Base-by-base conservation (phyloP, 768 basidiomycete species). In the Floccularia luteovirens region DNA sequence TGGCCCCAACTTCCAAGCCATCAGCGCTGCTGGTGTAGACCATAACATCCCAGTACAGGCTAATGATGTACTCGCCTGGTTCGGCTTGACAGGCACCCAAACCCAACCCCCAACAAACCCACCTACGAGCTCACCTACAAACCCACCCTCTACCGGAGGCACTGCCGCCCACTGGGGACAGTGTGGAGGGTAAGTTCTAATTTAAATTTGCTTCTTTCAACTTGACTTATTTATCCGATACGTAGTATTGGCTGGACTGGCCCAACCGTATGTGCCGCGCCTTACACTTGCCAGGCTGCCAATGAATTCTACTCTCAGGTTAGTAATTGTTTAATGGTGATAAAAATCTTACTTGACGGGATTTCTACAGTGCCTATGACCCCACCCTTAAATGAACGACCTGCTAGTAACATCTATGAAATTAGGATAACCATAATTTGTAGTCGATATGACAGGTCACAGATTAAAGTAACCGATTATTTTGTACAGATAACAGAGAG, bases 1-100 rank as follows among this genome's bases (percentile, higher is more conserved):
- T 48, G 75, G 75, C 8, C 60, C 70, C 31, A 58, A 64, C 43
- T 62, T 75, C 50, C 67, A 71, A 47, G 73, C 66, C n/a, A 71
- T 72, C 46, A 60, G 61, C 40, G 74, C 70, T 5, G 53, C 58
- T 38, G 63, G 63, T 13, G 66, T 74, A 16, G 68, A 66, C 33
- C 75, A 77, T 55, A 70, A 70, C 38, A 67, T 75, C n/a, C 72
- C 70, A 8, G 60, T 65, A 11, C 71, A 70, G 43, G 72, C 61
- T 41, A 60, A 58, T 35, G 63, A 72, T 36, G 69, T 67, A 31
- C 57, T 75, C 36, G 52, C 54, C 23, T 76, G 66, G 65, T 72
- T 75, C 44, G 71, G 72, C 24, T 59, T 75, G 42, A 63, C 58
- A 23, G 61, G 56, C 1, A 48, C 46, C n/a, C 36, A 45, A n/a